These are phyloP conservation scores for Dothistroma septosporum DNA, from an alignment of 2,329 filamentous ascomycete species.

Conservation along the genomic window DNA sequence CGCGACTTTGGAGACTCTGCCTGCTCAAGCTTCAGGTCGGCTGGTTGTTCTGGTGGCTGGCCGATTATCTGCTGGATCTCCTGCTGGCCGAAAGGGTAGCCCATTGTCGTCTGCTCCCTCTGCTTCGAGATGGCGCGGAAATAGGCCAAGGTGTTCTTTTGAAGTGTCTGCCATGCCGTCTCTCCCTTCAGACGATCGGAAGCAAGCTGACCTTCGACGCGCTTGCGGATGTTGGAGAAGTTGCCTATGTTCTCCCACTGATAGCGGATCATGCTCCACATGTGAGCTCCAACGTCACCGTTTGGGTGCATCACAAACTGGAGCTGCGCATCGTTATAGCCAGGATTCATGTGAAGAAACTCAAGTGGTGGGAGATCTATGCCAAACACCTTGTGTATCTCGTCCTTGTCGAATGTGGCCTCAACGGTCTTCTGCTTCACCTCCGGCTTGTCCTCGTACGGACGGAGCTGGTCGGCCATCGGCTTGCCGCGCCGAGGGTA, in stretches of 20 bases:
- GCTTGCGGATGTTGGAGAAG: conserved; percentile 41
- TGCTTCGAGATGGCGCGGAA: conserved; percentile 43
- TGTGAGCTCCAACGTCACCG: conserved; percentile 46
- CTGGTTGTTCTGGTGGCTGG: conserved; percentile 5
- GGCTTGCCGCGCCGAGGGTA: conserved; percentile 21
- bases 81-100: conserved; percentile 29
- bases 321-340: conserved; percentile 40
- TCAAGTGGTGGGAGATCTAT: conserved; percentile 40
- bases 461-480: conserved; percentile 12
- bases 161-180: conserved; percentile 32
- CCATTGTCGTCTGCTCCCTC: conserved; percentile 33
- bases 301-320: conserved; percentile 47
- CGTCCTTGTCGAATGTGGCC: conserved; percentile 28
- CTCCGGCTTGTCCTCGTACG: conserved; percentile 28
- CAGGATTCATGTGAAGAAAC: conserved; percentile 33
- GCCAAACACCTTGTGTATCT: conserved; percentile 40
- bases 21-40: background rate
- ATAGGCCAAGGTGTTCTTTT: conserved; percentile 39
- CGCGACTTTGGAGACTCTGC: background rate
- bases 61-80: conserved; percentile 30
- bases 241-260: conserved; percentile 46
- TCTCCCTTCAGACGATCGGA: conserved; percentile 39
- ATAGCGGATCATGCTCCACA: conserved; percentile 41
- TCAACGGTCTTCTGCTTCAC: conserved; percentile 32
- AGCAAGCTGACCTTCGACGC: conserved; percentile 43